Evolutionary conservation across 2,329 filamentous ascomycete species (phyloP).

Genomic region (Alternaria sp.): DNA sequence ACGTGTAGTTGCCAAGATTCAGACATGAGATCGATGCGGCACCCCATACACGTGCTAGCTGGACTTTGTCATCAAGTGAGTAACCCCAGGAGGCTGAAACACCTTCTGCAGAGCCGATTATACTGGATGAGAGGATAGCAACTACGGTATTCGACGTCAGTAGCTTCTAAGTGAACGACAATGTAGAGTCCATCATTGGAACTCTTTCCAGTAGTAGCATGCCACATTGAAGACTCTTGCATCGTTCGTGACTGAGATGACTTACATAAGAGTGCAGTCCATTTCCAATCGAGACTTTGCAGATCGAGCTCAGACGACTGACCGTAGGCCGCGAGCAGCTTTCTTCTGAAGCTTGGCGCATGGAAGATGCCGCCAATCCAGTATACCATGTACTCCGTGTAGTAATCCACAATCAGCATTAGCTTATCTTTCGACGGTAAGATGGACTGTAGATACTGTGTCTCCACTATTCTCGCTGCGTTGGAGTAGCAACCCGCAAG

Average conservation of each 20-base stretch:
- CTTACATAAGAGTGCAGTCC: constrained; percentile 52
- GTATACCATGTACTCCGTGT: constrained; percentile 49
- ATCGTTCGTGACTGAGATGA: not conserved
- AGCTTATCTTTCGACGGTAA: constrained; percentile 42
- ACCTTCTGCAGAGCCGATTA: constrained; percentile 52
- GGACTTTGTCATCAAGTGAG: constrained; percentile 51
- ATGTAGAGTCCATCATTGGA: not conserved
- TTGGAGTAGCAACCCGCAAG: constrained; percentile 29
- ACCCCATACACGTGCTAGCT: constrained; percentile 57
- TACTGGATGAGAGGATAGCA: constrained; percentile 54
- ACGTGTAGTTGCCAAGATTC: constrained; percentile 58
- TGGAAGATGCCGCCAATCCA: constrained; percentile 54
- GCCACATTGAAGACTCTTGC: too few species aligned
- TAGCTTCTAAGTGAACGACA: not conserved
- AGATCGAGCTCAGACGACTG: constrained; percentile 51
- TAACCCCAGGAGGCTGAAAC: constrained; percentile 56
- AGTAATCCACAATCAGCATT: constrained; percentile 48
- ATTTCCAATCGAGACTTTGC: constrained; percentile 43
- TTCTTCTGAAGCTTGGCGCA: constrained; percentile 48
- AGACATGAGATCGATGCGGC: constrained; percentile 57
- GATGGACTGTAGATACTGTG: constrained; percentile 48
- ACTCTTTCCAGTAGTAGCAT: not conserved
- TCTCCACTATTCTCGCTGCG: constrained; percentile 35
- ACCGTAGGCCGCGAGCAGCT: constrained; percentile 52
- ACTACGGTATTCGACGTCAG: constrained; percentile 34